A percentile compares a stretch with the other conserved stretches of the same genome.
Conservation (phyloP, 768 basidiomycete species). For the Tricholoma furcatifolium region DNA sequence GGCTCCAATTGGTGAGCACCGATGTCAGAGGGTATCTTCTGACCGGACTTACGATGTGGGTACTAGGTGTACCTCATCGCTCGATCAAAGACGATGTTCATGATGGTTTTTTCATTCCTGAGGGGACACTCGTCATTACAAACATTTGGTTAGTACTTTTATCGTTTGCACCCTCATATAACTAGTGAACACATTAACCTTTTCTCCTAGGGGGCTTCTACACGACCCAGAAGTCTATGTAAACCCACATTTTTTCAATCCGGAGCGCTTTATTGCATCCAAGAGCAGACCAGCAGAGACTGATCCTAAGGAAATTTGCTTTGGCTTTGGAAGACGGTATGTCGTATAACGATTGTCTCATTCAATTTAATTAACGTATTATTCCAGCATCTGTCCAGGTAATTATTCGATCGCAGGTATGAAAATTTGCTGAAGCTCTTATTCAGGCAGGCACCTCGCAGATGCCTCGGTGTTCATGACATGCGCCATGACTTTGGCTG, state of each 20-base stretch:
- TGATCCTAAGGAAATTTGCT: constrained; percentile 61
- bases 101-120: constrained; percentile 60
- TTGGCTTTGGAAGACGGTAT: constrained; percentile 70
- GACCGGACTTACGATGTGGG: background rate
- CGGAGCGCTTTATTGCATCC: constrained; percentile 55
- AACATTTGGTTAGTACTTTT: constrained; percentile 52
- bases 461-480: constrained; percentile 54
- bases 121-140: constrained; percentile 50
- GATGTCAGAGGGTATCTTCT: background rate
- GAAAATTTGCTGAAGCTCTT: constrained; percentile 7
- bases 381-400: constrained; percentile 50
- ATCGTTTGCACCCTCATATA: background rate
- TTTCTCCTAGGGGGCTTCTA: constrained; percentile 40
- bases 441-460: constrained; percentile 49
- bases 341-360: constrained; percentile 13
- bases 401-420: constrained; percentile 7
- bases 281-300: constrained; percentile 41
- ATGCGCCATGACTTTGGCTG: constrained; percentile 50
- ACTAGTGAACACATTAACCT: constrained; percentile 14
- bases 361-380: constrained; percentile 6
- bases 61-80: constrained; percentile 51
- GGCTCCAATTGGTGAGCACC: constrained; percentile 35
- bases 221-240: constrained; percentile 55
- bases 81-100: constrained; percentile 61
- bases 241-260: constrained; percentile 55